Percentiles rank a stretch among this genome's conserved stretches.
Conservation (phyloP, 495 filamentous ascomycete species). For the Saxispiralis lemnorum region DNA sequence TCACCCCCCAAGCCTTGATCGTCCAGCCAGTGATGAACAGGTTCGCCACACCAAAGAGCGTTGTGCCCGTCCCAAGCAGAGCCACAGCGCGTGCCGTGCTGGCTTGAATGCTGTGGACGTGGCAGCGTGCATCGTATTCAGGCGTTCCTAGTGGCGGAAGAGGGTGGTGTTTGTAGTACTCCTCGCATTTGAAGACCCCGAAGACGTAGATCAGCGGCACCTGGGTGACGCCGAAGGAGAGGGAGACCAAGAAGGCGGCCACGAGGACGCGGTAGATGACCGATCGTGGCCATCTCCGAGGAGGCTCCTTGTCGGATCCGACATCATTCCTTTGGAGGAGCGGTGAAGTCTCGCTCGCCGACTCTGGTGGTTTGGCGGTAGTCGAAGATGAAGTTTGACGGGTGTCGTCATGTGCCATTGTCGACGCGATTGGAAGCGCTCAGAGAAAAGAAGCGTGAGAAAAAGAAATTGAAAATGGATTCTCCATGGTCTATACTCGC, state of each 20-base stretch:
- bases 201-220: slow-evolving; percentile 43
- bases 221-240: slow-evolving; percentile 41
- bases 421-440: background rate
- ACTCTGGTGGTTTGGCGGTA: no score
- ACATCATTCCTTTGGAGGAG: background rate
- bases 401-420: background rate
- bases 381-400: background rate
- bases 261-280: slow-evolving; percentile 24
- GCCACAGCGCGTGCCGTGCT: slow-evolving; percentile 35
- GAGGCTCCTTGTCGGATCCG: background rate
- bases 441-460: no score
- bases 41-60: slow-evolving; percentile 32
- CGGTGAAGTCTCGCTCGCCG: slow-evolving; percentile 1
- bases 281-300: slow-evolving; percentile 8
- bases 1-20: slow-evolving; percentile 37
- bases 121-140: slow-evolving; percentile 23
- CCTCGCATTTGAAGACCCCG: slow-evolving; percentile 40
- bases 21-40: slow-evolving; percentile 40
- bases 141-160: slow-evolving; percentile 18
- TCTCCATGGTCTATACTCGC: no score
- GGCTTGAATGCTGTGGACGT: slow-evolving; percentile 33
- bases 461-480: no score
- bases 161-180: slow-evolving; percentile 35
- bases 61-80: slow-evolving; percentile 31
- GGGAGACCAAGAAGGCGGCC: slow-evolving; percentile 35